These are phyloP conservation scores for Ogataea pignaliae DNA, from an alignment of 805 yeast species.

Conservation along the genomic window DNA sequence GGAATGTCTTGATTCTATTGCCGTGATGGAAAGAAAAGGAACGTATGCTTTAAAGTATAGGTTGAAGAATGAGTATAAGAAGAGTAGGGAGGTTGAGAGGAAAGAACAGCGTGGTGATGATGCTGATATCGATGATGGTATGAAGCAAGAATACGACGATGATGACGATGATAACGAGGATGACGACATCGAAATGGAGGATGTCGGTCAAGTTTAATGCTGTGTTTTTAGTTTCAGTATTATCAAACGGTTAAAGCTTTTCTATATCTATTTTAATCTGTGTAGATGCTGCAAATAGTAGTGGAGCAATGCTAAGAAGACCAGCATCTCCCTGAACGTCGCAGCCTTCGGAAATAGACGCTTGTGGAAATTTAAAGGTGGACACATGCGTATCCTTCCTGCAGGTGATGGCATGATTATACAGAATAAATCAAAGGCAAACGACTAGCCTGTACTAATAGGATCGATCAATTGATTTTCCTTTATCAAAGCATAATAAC, in stretches of 20 bases:
- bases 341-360: background rate
- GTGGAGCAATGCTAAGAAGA: too few species aligned
- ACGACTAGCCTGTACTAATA: too few species aligned
- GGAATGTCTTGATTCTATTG: conserved; percentile 87
- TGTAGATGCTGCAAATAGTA: background rate
- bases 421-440: too few species aligned
- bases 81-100: conserved; percentile 70
- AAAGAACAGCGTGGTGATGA: conserved; percentile 56
- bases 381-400: too few species aligned
- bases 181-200: conserved; percentile 74
- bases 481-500: too few species aligned
- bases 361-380: too few species aligned
- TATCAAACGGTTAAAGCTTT: too few species aligned
- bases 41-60: conserved; percentile 93
- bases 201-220: conserved; percentile 42
- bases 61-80: conserved; percentile 84
- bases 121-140: conserved; percentile 33
- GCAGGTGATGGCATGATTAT: too few species aligned
- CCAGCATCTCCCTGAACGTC: background rate
- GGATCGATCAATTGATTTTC: too few species aligned
- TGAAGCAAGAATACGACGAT: conserved; percentile 19
- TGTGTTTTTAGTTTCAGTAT: too few species aligned
- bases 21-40: conserved; percentile 85
- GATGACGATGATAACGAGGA: conserved; percentile 60
- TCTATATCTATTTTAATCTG: background rate